Conservation (phyloP, 164 flowering plant species). For the Stephania yunnanensis region DNA sequence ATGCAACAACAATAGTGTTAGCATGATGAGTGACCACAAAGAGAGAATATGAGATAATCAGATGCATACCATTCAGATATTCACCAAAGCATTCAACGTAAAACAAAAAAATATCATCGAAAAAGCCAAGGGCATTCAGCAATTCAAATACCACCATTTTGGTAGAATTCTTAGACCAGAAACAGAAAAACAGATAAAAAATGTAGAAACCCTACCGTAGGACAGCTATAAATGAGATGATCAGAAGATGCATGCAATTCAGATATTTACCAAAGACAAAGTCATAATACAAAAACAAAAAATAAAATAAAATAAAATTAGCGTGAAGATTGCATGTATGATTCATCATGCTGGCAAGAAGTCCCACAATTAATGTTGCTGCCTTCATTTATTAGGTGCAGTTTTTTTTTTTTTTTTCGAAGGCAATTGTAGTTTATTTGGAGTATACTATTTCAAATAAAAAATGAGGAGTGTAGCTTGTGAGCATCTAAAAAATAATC, state of each 20-base stretch:
- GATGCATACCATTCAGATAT: not conserved
- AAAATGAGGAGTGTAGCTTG: no score
- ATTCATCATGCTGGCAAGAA: not conserved
- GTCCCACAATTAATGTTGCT: not conserved
- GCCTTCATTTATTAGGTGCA: not conserved
- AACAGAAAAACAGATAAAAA: not conserved
- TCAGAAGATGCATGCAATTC: slow-evolving; percentile 1
- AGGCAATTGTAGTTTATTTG: no score
- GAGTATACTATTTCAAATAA: no score
- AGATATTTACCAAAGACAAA: not conserved
- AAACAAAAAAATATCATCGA: not conserved
- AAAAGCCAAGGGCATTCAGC: not conserved
- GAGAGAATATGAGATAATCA: not conserved
- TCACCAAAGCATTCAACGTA: not conserved
- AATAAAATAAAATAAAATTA: no score
- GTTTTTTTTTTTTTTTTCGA: no score
- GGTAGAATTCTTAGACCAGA: not conserved
- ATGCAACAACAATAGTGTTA: slow-evolving; percentile 10
- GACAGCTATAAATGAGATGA: not conserved
- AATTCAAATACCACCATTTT: not conserved
- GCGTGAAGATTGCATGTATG: no score
- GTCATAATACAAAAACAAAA: not conserved
- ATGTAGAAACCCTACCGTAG: not conserved
- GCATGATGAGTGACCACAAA: not conserved
- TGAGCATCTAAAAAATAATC: no score